Evolutionary conservation across 331 rosid species (phyloP).

Genomic region (Arachis monticola): DNA sequence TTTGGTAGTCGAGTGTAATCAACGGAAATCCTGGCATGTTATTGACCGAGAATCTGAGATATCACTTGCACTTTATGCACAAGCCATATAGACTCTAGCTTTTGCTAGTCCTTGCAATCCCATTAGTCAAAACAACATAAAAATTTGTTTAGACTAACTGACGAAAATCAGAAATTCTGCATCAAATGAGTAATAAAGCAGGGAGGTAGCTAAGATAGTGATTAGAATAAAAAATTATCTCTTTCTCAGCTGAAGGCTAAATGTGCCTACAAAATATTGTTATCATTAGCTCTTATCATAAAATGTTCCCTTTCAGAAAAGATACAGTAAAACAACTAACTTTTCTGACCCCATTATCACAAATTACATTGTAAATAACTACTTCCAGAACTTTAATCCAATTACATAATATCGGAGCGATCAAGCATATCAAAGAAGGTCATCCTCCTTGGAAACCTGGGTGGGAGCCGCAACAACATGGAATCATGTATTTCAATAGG

Average conservation of each 20-base stretch:
- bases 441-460: constrained; percentile 86
- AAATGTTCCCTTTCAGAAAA: no score
- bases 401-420: constrained; percentile 43
- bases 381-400: constrained; percentile 5
- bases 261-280: neutral
- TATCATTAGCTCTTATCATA: neutral
- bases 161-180: neutral
- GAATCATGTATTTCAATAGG: constrained; percentile 78
- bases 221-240: neutral
- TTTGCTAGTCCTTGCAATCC: neutral
- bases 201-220: neutral
- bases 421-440: constrained; percentile 79
- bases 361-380: neutral
- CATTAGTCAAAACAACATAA: neutral
- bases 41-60: neutral
- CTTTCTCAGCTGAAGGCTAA: constrained; percentile 1
- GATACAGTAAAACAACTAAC: neutral
- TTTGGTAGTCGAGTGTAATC: neutral
- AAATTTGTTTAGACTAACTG: neutral
- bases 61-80: neutral
- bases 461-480: constrained; percentile 70
- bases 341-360: constrained; percentile 1
- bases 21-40: neutral
- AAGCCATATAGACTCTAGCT: neutral
- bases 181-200: neutral